A percentile compares a stretch with the other conserved stretches of the same genome.
Evolutionary conservation across 371 early-diverging fungal genomes (phyloP).

Genomic region (Apophysomyces trapeziformis): DNA sequence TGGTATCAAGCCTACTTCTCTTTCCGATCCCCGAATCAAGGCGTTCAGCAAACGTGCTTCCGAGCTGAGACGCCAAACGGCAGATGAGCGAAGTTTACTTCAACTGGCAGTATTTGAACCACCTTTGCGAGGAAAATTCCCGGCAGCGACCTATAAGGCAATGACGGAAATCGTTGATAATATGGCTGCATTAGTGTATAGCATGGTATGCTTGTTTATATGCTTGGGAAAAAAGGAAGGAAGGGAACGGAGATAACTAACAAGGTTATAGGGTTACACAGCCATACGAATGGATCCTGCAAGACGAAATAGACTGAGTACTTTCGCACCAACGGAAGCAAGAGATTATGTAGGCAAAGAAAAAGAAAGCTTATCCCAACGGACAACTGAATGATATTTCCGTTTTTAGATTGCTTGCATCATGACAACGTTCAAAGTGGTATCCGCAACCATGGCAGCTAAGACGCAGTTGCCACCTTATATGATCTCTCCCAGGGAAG

Average conservation of each 20-base stretch:
- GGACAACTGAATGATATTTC: background rate
- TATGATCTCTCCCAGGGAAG: slow-evolving; percentile 14
- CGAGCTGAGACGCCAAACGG: slow-evolving; percentile 32
- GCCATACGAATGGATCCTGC: slow-evolving; percentile 20
- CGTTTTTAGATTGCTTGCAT: slow-evolving; percentile 6
- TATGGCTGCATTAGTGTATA: slow-evolving; percentile 33
- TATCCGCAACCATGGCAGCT: slow-evolving; percentile 10
- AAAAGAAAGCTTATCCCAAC: slow-evolving; percentile 38
- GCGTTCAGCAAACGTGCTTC: slow-evolving; percentile 27
- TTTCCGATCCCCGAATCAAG: slow-evolving; percentile 16
- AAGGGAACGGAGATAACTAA: background rate
- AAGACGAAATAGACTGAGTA: slow-evolving; percentile 20
- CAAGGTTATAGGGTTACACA: slow-evolving; percentile 21
- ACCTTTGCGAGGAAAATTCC: slow-evolving; percentile 36
- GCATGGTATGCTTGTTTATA: slow-evolving; percentile 25
- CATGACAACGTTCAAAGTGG: slow-evolving; percentile 12
- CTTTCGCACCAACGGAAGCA: slow-evolving; percentile 24
- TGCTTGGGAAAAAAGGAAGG: too few species aligned
- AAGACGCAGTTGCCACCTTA: slow-evolving; percentile 13
- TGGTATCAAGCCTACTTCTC: background rate
- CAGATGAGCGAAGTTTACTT: slow-evolving; percentile 28
- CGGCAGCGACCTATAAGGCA: slow-evolving; percentile 23
- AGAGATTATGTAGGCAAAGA: slow-evolving; percentile 37
- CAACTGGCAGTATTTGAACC: slow-evolving; percentile 34
- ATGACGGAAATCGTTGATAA: slow-evolving; percentile 37